Evolutionary conservation across 2,329 filamentous ascomycete species (phyloP).

Genomic region (Paracamarosporium sp.): DNA sequence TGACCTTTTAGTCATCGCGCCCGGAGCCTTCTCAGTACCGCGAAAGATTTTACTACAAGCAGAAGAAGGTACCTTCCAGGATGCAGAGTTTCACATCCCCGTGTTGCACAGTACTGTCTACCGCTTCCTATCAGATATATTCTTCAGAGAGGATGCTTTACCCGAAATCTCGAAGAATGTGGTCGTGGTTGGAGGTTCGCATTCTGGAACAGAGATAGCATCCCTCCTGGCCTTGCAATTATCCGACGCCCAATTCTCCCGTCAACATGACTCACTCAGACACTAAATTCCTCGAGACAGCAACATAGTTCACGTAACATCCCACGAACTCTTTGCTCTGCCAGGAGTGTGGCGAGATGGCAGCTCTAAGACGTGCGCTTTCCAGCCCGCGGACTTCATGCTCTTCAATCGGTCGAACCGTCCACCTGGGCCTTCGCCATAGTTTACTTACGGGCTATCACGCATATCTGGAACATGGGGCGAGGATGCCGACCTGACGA

Average conservation of each 20-base stretch:
- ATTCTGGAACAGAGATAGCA: slow-evolving; percentile 78
- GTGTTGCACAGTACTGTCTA: slow-evolving; percentile 74
- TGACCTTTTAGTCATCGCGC: slow-evolving; percentile 72
- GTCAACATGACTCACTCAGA: slow-evolving; percentile 25
- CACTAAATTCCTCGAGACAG: not conserved
- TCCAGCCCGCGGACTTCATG: slow-evolving; percentile 11
- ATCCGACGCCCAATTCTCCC: slow-evolving; percentile 65
- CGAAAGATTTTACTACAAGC: slow-evolving; percentile 74
- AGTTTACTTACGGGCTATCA: too few species aligned
- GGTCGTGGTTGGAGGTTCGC: slow-evolving; percentile 76
- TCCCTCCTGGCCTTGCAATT: slow-evolving; percentile 71
- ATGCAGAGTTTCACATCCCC: not conserved
- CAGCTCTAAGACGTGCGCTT: not conserved
- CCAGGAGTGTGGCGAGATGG: slow-evolving; percentile 53
- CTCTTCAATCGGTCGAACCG: slow-evolving; percentile 51
- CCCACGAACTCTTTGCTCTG: slow-evolving; percentile 72
- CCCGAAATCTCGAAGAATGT: not conserved
- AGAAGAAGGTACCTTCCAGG: slow-evolving; percentile 46
- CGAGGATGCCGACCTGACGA: slow-evolving; percentile 55
- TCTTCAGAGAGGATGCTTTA: slow-evolving; percentile 28
- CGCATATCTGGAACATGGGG: too few species aligned
- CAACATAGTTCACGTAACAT: slow-evolving; percentile 69
- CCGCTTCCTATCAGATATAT: slow-evolving; percentile 54
- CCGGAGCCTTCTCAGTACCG: too few species aligned
- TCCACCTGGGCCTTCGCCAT: too few species aligned